Evolutionary conservation across 495 filamentous ascomycete species (phyloP).

Genomic region (Penicillium ucsense): DNA sequence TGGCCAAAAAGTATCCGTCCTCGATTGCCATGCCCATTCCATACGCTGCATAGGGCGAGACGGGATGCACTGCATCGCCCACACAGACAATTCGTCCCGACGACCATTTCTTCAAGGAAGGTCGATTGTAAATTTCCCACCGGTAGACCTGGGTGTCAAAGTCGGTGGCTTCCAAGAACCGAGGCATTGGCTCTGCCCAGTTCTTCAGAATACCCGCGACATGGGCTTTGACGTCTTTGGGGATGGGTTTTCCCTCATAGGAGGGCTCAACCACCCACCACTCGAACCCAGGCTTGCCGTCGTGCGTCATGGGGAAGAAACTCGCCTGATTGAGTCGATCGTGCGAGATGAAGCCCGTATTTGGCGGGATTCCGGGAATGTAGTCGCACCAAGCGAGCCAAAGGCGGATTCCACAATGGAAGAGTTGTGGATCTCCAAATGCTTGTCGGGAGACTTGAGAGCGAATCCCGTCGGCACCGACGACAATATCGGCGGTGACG

Average conservation of each 20-base stretch:
- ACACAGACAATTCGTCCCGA: slow-evolving; percentile 8
- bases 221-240: slow-evolving; percentile 9
- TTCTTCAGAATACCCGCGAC: slow-evolving; percentile 7
- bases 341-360: slow-evolving; percentile 9
- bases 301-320: slow-evolving; percentile 12
- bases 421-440: slow-evolving; percentile 9
- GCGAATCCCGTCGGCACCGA: slow-evolving; percentile 12
- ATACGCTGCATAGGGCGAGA: slow-evolving; percentile 17
- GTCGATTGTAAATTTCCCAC: slow-evolving; percentile 14
- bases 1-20: slow-evolving; percentile 13
- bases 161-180: slow-evolving; percentile 7
- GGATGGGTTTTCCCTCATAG: slow-evolving; percentile 8
- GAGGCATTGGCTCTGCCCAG: slow-evolving; percentile 11
- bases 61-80: slow-evolving; percentile 13
- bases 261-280: slow-evolving; percentile 17
- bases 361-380: slow-evolving; percentile 5
- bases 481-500: slow-evolving; percentile 8
- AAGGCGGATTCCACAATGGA: slow-evolving; percentile 10
- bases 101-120: slow-evolving; percentile 13
- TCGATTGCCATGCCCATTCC: slow-evolving; percentile 18
- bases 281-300: slow-evolving; percentile 13
- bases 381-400: slow-evolving; percentile 15
- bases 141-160: slow-evolving; percentile 12
- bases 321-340: slow-evolving; percentile 11
- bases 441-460: slow-evolving; percentile 9